Evolutionary conservation across 1,284 basidiomycete genomes (phyloP), one percentile per base, ranked within the genome.

Genomic region (Peniophora sp.): DNA sequence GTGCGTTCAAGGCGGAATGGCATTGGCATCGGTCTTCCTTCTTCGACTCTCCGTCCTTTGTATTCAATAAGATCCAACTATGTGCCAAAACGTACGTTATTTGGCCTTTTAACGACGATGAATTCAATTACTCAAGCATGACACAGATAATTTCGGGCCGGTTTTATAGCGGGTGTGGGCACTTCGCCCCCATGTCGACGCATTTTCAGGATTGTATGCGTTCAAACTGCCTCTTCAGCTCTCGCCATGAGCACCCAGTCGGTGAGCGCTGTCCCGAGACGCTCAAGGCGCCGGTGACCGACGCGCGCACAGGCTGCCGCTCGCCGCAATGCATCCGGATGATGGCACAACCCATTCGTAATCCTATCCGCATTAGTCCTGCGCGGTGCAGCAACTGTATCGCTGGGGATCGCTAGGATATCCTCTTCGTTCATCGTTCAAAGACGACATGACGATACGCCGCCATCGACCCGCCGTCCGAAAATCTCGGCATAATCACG

Each of bases 71-170:
- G 56, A 53, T 55, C n/a, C n/a, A 55, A 65, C 58, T 52, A 90
- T 90, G 88, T 90, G 87, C 64, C 75, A 86, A 68, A 88, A 89
- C 67, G 87, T 89, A 61, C 51, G 80, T 69, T 45, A 43, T 15
- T 37, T 24, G 24, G 20, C 23, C 27, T 27, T 12, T 44, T 50
- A 37, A 43, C n/a, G 47, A 34, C 49, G 24, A 44, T 49, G 39
- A 50, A 46, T 46, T 52, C 53, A 51, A 54, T 50, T 54, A 48
- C 44, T 57, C 14, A 54, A 50, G 57, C 45, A 27, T 50, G 51
- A 32, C 52, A 23, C 59, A 89, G 87, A 75, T 88, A 57, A 81
- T 87, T 56, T 87, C 90, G 62, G 87, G 88, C 54, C 80, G 86
- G 56, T 86, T 75, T 67, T 78, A 88, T 68, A 79, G 79, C 14